Conservation (phyloP, 2,329 filamentous ascomycete genomes). For the Coniochaeta sp. region DNA sequence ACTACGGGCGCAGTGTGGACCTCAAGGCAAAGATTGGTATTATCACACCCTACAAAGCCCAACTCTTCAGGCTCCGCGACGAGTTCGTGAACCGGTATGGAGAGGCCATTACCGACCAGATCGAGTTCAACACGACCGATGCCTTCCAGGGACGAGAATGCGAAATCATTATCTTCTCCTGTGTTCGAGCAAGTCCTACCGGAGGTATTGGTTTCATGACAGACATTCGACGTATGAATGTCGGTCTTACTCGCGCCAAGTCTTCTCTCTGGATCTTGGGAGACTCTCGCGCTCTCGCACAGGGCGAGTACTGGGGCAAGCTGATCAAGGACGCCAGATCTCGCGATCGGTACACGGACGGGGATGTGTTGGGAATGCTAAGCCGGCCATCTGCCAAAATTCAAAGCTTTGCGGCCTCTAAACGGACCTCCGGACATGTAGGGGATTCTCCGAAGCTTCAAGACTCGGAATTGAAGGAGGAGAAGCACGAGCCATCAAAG, state of each 20-base stretch:
- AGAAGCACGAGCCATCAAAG: neutral
- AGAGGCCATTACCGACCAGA: conserved; percentile 62
- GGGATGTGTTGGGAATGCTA: conserved; percentile 43
- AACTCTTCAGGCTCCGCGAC: conserved; percentile 70
- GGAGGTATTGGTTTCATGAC: conserved; percentile 98
- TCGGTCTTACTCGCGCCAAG: conserved; percentile 92
- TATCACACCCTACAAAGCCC: conserved; percentile 96
- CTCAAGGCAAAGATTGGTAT: conserved; percentile 84
- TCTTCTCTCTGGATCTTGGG: conserved; percentile 95
- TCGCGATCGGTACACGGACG: conserved; percentile 70
- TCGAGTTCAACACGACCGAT: conserved; percentile 99
- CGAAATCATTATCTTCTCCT: conserved; percentile 98
- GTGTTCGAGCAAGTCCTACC: conserved; percentile 84
- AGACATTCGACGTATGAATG: conserved; percentile 98
- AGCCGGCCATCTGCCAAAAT: conserved; percentile 32
- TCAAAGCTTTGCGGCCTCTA: conserved; percentile 12
- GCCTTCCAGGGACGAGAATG: conserved; percentile 96
- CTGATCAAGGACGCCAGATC: conserved; percentile 74
- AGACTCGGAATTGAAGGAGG: conserved; percentile 3
- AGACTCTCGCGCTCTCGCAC: conserved; percentile 76
- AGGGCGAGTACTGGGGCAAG: conserved; percentile 85
- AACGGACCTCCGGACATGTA: neutral
- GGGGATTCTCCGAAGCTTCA: neutral
- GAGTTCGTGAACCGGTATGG: conserved; percentile 70
- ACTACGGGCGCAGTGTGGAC: conserved; percentile 57